Percentiles rank a stretch among this genome's conserved stretches.
These are phyloP conservation scores for Phialophora macrospora DNA, from an alignment of 2,329 filamentous ascomycete species.

Conservation along the genomic window DNA sequence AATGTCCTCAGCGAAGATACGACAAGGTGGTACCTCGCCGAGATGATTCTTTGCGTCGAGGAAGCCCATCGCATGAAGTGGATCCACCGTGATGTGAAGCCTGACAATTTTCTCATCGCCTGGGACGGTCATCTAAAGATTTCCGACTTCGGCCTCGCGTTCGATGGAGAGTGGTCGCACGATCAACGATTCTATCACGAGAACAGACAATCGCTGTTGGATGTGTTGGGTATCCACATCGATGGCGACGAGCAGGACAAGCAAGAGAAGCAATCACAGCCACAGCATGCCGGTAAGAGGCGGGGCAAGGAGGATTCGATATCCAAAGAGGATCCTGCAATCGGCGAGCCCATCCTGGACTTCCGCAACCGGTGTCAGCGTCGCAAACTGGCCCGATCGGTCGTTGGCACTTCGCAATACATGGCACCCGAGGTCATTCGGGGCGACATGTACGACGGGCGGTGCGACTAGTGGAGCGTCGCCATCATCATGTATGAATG, in stretches of 20 bases:
- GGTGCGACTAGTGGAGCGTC: conserved; percentile 97
- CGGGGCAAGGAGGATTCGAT: conserved; percentile 14
- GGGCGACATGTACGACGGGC: conserved; percentile 82
- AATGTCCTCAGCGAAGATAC: conserved; percentile 79
- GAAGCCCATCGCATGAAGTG: conserved; percentile 85
- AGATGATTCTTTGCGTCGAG: conserved; percentile 95
- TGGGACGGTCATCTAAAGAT: conserved; percentile 90
- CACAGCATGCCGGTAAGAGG: conserved; percentile 17
- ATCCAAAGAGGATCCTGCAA: conserved; percentile 24
- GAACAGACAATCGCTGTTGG: conserved; percentile 77
- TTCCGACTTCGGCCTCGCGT: conserved; percentile 93
- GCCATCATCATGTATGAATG: conserved; percentile 95
- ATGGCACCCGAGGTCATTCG: conserved; percentile 95
- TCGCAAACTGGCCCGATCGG: conserved; percentile 76
- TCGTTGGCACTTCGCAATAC: conserved; percentile 95
- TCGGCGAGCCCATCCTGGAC: conserved; percentile 61
- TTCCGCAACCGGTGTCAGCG: conserved; percentile 73
- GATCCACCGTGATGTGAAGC: conserved; percentile 96
- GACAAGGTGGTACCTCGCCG: conserved; percentile 85
- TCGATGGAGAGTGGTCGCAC: conserved; percentile 94
- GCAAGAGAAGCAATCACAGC: conserved; percentile 52
- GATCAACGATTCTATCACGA: conserved; percentile 84
- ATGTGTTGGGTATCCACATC: conserved; percentile 74
- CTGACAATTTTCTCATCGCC: conserved; percentile 93
- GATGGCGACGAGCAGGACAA: conserved; percentile 75